These are phyloP conservation scores for Strigomonas galati DNA, from an alignment of 208 protist genomes.

Conservation along the genomic window DNA sequence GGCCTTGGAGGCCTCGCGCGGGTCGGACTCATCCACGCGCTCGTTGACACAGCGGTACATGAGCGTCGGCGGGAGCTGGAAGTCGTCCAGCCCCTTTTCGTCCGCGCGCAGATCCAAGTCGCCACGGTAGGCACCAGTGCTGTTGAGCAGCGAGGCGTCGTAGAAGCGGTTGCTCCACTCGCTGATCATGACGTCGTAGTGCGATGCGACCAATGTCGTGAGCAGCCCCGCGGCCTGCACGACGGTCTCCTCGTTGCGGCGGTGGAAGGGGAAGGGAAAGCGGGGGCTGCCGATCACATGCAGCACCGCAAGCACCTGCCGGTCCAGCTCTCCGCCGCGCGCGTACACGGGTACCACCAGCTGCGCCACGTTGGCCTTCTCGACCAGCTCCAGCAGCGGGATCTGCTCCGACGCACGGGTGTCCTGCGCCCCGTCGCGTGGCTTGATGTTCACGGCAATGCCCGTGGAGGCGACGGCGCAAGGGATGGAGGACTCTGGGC, in stretches of 20 bases:
- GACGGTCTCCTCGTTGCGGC: slow-evolving; percentile 73
- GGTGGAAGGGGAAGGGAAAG: slow-evolving; percentile 72
- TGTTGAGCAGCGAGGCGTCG: slow-evolving; percentile 50
- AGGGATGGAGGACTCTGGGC: slow-evolving; percentile 65
- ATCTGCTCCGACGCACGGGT: slow-evolving; percentile 27
- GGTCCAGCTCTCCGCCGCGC: slow-evolving; percentile 38
- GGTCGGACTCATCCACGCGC: slow-evolving; percentile 44
- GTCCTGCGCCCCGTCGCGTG: slow-evolving; percentile 20
- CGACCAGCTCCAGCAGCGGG: slow-evolving; percentile 68
- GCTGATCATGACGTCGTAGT: slow-evolving; percentile 77
- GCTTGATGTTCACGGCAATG: slow-evolving; percentile 78
- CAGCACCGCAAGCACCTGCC: slow-evolving; percentile 55
- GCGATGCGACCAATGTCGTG: slow-evolving; percentile 74
- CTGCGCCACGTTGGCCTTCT: slow-evolving; percentile 67
- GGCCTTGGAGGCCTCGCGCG: slow-evolving; percentile 56
- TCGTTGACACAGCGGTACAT: slow-evolving; percentile 73
- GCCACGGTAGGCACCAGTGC: slow-evolving; percentile 58
- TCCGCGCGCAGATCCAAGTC: slow-evolving; percentile 66
- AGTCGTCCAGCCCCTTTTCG: slow-evolving; percentile 83
- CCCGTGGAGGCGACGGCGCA: slow-evolving; percentile 70
- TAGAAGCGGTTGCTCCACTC: slow-evolving; percentile 89
- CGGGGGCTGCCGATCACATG: slow-evolving; percentile 79
- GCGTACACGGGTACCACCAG: slow-evolving; percentile 75
- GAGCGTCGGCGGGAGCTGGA: slow-evolving; percentile 48
- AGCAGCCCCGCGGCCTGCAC: slow-evolving; percentile 68